A percentile compares a stretch with the other conserved stretches of the same genome.
phyloP scores from a whole-genome alignment of 371 early-diverging fungal genomes.

The Rhizopus stolonifer region DNA sequence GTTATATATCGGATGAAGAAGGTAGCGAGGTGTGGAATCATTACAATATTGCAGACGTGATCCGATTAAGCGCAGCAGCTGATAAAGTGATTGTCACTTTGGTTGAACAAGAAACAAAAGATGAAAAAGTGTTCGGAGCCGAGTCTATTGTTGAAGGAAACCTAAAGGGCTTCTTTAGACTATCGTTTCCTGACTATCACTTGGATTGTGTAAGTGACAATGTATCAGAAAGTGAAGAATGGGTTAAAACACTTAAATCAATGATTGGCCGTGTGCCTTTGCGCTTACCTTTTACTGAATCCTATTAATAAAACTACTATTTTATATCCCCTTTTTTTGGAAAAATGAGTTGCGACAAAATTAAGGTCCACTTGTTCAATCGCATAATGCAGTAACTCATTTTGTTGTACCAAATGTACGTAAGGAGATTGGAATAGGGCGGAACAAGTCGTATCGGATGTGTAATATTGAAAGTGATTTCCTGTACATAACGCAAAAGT shows the following conservation, averaged over 20 bases:
- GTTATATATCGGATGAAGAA: slow-evolving; percentile 18
- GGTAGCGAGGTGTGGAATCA: slow-evolving; percentile 26
- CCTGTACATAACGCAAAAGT: too few relatives aligned
- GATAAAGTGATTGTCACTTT: slow-evolving; percentile 44
- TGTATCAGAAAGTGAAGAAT: slow-evolving; percentile 42
- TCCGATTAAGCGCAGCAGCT: slow-evolving; percentile 37
- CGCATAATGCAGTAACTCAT: too few relatives aligned
- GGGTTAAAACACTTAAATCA: slow-evolving; percentile 43
- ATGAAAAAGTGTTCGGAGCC: slow-evolving; percentile 27
- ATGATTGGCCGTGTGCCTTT: slow-evolving; percentile 49
- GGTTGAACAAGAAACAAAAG: slow-evolving; percentile 14
- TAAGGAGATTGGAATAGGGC: too few relatives aligned
- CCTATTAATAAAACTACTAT: background rate
- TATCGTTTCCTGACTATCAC: slow-evolving; percentile 38
- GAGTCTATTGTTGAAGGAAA: slow-evolving; percentile 31
- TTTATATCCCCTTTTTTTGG: too few relatives aligned
- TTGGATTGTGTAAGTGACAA: slow-evolving; percentile 44
- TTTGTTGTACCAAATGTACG: too few relatives aligned
- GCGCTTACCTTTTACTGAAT: slow-evolving; percentile 30
- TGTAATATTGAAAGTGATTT: too few relatives aligned
- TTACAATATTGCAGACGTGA: slow-evolving; percentile 43
- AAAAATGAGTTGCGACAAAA: too few relatives aligned
- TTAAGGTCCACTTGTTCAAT: too few relatives aligned
- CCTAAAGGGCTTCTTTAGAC: slow-evolving; percentile 40
- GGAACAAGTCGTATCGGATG: too few relatives aligned